Evolutionary conservation across 371 early-diverging fungal genomes (phyloP).

Genomic region (Mucor saturninus): DNA sequence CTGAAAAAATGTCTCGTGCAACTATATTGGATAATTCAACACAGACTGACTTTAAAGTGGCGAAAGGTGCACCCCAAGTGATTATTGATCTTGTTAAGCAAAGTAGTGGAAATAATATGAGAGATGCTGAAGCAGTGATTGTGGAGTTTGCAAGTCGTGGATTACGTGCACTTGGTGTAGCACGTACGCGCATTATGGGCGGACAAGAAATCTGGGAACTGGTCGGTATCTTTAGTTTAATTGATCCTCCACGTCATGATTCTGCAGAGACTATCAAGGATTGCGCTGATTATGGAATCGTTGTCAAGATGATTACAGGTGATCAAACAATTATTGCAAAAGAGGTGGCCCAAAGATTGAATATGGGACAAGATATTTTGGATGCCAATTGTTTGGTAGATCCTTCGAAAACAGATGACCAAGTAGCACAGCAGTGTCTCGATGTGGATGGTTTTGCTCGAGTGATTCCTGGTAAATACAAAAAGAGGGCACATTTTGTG

Average conservation of each 20-base stretch:
- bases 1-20: conserved; percentile 89
- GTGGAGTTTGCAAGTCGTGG: conserved; percentile 82
- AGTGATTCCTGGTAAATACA: conserved; percentile 48
- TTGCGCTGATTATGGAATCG: conserved; percentile 66
- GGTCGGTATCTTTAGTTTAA: conserved; percentile 80
- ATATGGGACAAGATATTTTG: conserved; percentile 71
- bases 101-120: conserved; percentile 39
- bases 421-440: conserved; percentile 61
- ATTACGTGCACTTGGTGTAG: conserved; percentile 84
- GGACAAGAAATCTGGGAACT: conserved; percentile 64
- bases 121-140: conserved; percentile 76
- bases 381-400: conserved; percentile 76
- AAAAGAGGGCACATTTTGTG: background rate
- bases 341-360: conserved; percentile 77
- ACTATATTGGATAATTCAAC: conserved; percentile 73
- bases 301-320: conserved; percentile 87
- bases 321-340: conserved; percentile 81
- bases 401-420: conserved; percentile 56
- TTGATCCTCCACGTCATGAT: conserved; percentile 88
- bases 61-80: conserved; percentile 96
- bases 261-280: conserved; percentile 71
- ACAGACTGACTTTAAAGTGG: conserved; percentile 76
- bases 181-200: conserved; percentile 59
- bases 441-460: conserved; percentile 84
- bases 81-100: conserved; percentile 76